phyloP scores from a whole-genome alignment of 1,139 yeast species.

The Kurtzmaniella quercitrusa region DNA sequence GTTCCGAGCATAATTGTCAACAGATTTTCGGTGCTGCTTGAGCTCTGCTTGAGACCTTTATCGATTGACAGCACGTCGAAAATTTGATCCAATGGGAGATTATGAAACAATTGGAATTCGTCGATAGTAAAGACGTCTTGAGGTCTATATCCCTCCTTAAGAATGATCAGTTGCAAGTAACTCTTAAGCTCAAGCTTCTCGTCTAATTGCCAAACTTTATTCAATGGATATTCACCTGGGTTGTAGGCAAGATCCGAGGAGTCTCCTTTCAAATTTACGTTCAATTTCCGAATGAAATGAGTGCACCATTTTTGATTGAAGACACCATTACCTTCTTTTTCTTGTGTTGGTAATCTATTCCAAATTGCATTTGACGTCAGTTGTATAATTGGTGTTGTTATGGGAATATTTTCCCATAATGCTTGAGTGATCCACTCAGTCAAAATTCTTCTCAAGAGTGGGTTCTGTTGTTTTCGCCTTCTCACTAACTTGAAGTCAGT shows the following conservation, averaged over 20 bases:
- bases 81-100: constrained; percentile 59
- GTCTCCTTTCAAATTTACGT: constrained; percentile 47
- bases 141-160: constrained; percentile 37
- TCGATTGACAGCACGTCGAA: constrained; percentile 46
- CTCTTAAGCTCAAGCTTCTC: constrained; percentile 46
- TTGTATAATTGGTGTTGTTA: constrained; percentile 60
- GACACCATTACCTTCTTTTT: constrained; percentile 60
- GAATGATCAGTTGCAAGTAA: constrained; percentile 30
- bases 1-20: constrained; percentile 61
- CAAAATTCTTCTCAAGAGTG: constrained; percentile 51
- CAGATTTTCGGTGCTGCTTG: constrained; percentile 49
- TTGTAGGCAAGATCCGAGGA: constrained; percentile 37
- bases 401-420: constrained; percentile 63
- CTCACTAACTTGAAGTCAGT: constrained; percentile 53
- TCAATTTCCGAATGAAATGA: constrained; percentile 52
- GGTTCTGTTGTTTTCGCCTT: constrained; percentile 54
- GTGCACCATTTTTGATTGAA: constrained; percentile 66
- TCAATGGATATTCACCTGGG: constrained; percentile 34
- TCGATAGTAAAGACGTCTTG: constrained; percentile 57
- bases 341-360: constrained; percentile 52
- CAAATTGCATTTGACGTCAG: constrained; percentile 64
- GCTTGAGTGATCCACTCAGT: constrained; percentile 70
- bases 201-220: constrained; percentile 60
- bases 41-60: constrained; percentile 41
- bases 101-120: constrained; percentile 59